Base-by-base conservation (phyloP, 2,329 filamentous ascomycete genomes). In the Colletotrichum acutatum region DNA sequence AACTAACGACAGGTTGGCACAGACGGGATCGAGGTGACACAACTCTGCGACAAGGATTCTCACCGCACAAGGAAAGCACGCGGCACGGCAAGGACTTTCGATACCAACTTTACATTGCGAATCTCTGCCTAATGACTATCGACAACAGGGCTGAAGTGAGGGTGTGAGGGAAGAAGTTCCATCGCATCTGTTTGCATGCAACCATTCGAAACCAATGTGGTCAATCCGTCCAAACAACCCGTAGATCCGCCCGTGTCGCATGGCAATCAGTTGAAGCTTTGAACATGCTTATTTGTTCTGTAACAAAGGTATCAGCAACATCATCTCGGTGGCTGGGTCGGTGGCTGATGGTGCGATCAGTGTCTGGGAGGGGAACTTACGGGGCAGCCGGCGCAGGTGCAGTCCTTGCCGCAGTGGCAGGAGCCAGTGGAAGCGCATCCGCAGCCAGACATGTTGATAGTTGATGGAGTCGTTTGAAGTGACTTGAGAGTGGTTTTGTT, bases 321-420 rank as follows among this genome's bases (percentile, higher is more conserved):
- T 19, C 19, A 66, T 42, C 8, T 22, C 12, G n/a, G 42, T 12
- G 32, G 1, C 2, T 1, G 9, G 66, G 5, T 22, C 12, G n/a
- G 42, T 12, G 32, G 1, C 2, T 1, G 9, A 71, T 69, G 54
- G 26, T 71, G 22, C 60, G 7, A 65, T 73, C 14, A 11, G n/a
- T n/a, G 30, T 5, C 12, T 32, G n/a, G 54, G 72, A 4, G 42
- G 68, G 42, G 66, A 56, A 80, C 83, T 78, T 82, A 86, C 84
- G 76, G 84, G 83, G 83, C 84, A 86, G 78, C 79, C 79, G 59
- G 78, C 75, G 76, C 84, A 86, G 75, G 83, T 81, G 83, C 84
- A 86, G 79, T 75, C 54, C 34, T 79, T 77, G 77, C 84, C 84
- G 79, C 84, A 86, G 78, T 78, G 77, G 78, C 84, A 86, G 66